Conservation (phyloP, 257 asterid genomes). For the Solanum ossicruentum region DNA sequence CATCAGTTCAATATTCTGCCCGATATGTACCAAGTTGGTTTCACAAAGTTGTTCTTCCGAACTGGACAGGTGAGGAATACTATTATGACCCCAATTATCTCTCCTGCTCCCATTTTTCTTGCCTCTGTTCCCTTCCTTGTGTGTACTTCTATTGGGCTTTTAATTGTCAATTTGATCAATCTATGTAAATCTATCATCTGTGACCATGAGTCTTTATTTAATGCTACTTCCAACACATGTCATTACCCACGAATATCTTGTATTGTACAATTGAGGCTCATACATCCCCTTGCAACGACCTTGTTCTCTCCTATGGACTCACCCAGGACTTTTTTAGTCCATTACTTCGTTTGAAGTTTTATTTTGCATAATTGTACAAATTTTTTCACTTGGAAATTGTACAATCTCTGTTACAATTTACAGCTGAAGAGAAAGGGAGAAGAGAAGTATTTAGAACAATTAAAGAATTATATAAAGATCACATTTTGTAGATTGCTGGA, state of each 20-base stretch:
- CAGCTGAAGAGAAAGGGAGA: neutral
- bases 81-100: neutral
- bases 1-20: slow-evolving; percentile 96
- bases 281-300: neutral
- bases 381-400: neutral
- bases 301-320: neutral
- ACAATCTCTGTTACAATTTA: neutral
- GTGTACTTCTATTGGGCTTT: neutral
- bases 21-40: slow-evolving; percentile 99
- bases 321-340: neutral
- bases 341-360: neutral
- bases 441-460: neutral
- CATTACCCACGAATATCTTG: neutral
- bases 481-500: neutral
- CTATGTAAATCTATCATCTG: neutral
- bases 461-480: neutral
- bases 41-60: slow-evolving; percentile 91
- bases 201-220: neutral
- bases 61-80: slow-evolving; percentile 80
- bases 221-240: neutral
- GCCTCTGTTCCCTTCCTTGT: neutral
- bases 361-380: neutral
- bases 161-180: neutral
- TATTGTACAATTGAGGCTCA: neutral
- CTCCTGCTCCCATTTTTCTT: neutral